phyloP scores from a whole-genome alignment of 352 stramenopile species.

The Elongisporangium prolatum region DNA sequence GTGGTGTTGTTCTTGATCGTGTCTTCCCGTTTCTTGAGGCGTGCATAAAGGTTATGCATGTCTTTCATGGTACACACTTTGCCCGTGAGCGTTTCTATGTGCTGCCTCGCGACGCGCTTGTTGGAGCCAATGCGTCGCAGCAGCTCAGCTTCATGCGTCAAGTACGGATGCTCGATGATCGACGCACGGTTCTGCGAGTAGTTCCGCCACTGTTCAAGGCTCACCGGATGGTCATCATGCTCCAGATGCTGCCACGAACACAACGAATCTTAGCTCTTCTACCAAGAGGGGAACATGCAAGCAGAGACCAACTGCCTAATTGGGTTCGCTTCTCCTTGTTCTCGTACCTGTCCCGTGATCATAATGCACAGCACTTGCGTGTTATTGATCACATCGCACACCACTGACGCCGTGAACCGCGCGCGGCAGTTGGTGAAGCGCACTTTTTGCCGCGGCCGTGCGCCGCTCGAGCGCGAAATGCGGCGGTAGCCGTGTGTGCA shows the following conservation, averaged over 20 bases:
- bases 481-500: conserved; percentile 73
- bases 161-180: conserved; percentile 64
- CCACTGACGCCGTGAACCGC: conserved; percentile 58
- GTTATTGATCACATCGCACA: conserved; percentile 44
- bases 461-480: conserved; percentile 54
- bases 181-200: conserved; percentile 76
- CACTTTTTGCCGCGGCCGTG: conserved; percentile 59
- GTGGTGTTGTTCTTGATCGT: conserved; percentile 38
- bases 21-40: conserved; percentile 56
- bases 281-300: neutral
- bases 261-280: neutral
- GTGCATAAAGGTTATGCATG: conserved; percentile 73
- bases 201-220: conserved; percentile 64
- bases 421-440: conserved; percentile 66
- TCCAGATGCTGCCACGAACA: conserved; percentile 33
- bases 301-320: neutral
- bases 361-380: conserved; percentile 60
- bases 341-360: conserved; percentile 29
- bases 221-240: conserved; percentile 62
- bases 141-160: conserved; percentile 67
- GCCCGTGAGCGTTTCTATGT: conserved; percentile 61
- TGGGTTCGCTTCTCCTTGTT: neutral
- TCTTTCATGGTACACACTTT: conserved; percentile 79
- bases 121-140: conserved; percentile 67
- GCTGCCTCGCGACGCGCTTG: conserved; percentile 51